Conservation (phyloP, 2,329 filamentous ascomycete genomes). For the Boeremia lycopersici region DNA sequence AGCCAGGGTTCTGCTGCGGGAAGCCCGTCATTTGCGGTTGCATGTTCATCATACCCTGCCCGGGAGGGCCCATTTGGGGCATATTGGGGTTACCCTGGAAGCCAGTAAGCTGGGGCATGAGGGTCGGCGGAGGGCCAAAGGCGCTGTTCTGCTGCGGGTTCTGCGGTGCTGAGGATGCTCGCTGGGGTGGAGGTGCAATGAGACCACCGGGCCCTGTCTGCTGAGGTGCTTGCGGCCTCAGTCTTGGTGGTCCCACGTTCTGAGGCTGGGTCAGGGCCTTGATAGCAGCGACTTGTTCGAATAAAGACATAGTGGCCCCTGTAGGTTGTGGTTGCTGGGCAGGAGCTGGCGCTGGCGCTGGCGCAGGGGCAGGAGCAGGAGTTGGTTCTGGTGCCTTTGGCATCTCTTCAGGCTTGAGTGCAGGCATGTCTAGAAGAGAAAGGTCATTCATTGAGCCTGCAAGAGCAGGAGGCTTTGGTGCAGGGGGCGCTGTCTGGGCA, state of each 20-base stretch:
- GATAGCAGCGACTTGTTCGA: constrained; percentile 46
- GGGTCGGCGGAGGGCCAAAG: constrained; percentile 69
- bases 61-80: constrained; percentile 69
- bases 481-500: constrained; percentile 53
- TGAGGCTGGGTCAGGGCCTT: constrained; percentile 48
- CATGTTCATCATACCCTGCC: constrained; percentile 68
- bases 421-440: constrained; percentile 64
- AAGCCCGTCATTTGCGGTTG: constrained; percentile 50
- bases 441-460: constrained; percentile 74
- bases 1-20: constrained; percentile 43
- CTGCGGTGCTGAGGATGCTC: constrained; percentile 86
- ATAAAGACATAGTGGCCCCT: constrained; percentile 51
- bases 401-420: constrained; percentile 42
- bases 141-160: constrained; percentile 72
- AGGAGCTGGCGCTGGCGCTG: constrained; percentile 45
- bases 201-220: constrained; percentile 65
- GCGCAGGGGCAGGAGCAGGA: constrained; percentile 53
- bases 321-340: constrained; percentile 47
- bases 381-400: constrained; percentile 50
- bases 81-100: constrained; percentile 56
- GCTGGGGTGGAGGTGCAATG: constrained; percentile 76
- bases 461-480: constrained; percentile 40
- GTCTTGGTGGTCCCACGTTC: constrained; percentile 57
- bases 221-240: constrained; percentile 74
- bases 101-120: constrained; percentile 87